These are phyloP conservation scores for Candida ficus DNA, from an alignment of 805 yeast genomes.

Conservation along the genomic window DNA sequence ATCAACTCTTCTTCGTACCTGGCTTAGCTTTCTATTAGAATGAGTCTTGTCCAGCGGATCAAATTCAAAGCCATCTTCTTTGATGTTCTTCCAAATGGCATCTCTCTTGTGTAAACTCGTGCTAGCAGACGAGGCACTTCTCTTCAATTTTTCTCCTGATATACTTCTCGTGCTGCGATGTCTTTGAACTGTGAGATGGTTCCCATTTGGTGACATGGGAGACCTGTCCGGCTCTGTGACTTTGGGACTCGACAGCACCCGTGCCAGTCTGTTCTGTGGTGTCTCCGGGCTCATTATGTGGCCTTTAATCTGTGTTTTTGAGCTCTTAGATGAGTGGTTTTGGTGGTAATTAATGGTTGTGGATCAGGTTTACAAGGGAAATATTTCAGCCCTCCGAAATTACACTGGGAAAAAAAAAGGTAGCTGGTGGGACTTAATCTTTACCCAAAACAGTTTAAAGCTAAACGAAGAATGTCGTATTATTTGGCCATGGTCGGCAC, in stretches of 20 bases:
- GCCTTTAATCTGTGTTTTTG: too few relatives aligned
- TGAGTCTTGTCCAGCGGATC: constrained; percentile 16
- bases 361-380: too few relatives aligned
- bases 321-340: too few relatives aligned
- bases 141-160: not conserved
- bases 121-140: not conserved
- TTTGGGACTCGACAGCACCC: too few relatives aligned
- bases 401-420: too few relatives aligned
- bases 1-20: not conserved
- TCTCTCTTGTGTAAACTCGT: not conserved
- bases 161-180: not conserved
- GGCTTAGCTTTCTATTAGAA: constrained; percentile 1
- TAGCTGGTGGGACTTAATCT: not conserved
- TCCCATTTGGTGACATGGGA: too few relatives aligned
- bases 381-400: too few relatives aligned
- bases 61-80: constrained; percentile 21
- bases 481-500: constrained; percentile 88
- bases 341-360: too few relatives aligned
- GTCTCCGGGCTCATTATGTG: too few relatives aligned
- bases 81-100: not conserved
- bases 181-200: not conserved
- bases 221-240: too few relatives aligned
- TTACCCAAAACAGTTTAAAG: too few relatives aligned
- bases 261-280: too few relatives aligned
- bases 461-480: constrained; percentile 52